phyloP scores from a whole-genome alignment of 805 yeast species.

The Komagataella pastoris region DNA sequence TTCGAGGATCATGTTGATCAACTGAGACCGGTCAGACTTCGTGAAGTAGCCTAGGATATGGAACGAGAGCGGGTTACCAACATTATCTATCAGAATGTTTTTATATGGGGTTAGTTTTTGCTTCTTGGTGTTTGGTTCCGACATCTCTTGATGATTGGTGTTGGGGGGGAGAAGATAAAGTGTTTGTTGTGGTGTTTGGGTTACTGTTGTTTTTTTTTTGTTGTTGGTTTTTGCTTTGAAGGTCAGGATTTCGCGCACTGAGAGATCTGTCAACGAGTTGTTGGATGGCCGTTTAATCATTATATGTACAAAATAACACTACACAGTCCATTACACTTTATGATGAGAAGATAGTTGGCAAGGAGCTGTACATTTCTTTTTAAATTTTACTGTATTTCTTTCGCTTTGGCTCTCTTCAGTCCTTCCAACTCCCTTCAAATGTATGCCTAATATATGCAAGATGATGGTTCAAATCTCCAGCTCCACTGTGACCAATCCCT shows the following conservation, averaged over 20 bases:
- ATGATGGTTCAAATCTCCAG: constrained; percentile 25
- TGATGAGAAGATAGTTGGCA: no score
- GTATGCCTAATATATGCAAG: constrained; percentile 49
- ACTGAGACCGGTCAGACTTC: background rate
- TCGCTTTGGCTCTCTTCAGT: constrained; percentile 5
- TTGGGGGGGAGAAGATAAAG: background rate
- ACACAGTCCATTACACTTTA: no score
- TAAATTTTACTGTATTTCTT: no score
- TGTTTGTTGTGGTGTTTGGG: background rate
- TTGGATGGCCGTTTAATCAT: background rate
- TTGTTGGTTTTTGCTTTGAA: background rate
- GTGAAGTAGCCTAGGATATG: background rate
- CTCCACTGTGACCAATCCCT: constrained; percentile 60
- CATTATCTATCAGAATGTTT: background rate
- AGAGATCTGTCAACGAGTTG: background rate
- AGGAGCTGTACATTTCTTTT: no score
- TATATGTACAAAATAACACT: no score
- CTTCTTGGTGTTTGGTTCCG: background rate
- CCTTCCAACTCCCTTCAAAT: constrained; percentile 58
- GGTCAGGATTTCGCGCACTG: background rate
- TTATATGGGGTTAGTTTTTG: background rate
- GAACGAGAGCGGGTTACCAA: background rate
- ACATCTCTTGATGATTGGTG: background rate
- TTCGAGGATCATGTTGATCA: background rate
- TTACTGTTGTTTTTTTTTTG: background rate